phyloP scores from a whole-genome alignment of 2,329 filamentous ascomycete species.

The Ceratocystiopsis brevicomis region DNA sequence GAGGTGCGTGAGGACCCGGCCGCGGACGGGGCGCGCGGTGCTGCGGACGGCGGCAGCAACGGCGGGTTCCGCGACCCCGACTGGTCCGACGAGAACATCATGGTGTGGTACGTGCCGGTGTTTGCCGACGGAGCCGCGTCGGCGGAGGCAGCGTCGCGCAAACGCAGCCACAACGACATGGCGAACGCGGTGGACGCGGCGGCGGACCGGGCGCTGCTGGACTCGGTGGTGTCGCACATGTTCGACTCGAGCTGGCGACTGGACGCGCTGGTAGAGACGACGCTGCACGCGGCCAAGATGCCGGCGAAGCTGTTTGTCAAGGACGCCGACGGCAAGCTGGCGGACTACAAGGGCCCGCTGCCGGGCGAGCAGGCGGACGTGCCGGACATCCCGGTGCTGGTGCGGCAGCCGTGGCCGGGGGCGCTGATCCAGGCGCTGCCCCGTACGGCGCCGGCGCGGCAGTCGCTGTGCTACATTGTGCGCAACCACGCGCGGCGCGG shows the following conservation, averaged over 20 bases:
- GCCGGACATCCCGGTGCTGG: slow-evolving; percentile 50
- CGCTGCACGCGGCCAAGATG: slow-evolving; percentile 44
- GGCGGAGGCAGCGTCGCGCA: slow-evolving; percentile 9
- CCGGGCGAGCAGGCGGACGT: slow-evolving; percentile 29
- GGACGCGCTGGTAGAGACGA: slow-evolving; percentile 49
- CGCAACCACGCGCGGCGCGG: slow-evolving; percentile 59
- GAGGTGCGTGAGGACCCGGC: slow-evolving; percentile 38
- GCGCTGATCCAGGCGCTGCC: slow-evolving; percentile 47
- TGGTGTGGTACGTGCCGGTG: slow-evolving; percentile 63
- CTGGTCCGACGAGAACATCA: slow-evolving; percentile 57
- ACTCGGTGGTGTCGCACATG: slow-evolving; percentile 52
- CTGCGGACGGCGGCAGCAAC: background rate
- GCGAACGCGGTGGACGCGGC: slow-evolving; percentile 9
- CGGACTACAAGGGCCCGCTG: slow-evolving; percentile 49
- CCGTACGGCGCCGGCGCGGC: slow-evolving; percentile 41
- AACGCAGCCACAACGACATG: slow-evolving; percentile 13
- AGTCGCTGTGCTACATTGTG: slow-evolving; percentile 72
- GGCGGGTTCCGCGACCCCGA: slow-evolving; percentile 37
- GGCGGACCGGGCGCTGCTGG: slow-evolving; percentile 29
- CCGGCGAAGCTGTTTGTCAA: slow-evolving; percentile 54
- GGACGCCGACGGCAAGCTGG: slow-evolving; percentile 43
- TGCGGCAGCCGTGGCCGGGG: slow-evolving; percentile 63
- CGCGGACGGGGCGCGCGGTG: background rate
- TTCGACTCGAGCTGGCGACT: slow-evolving; percentile 59
- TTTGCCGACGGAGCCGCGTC: slow-evolving; percentile 12